Percentiles rank a stretch among this genome's conserved stretches.
These are phyloP conservation scores for Pilobolus umbonatus DNA, from an alignment of 192 early-diverging fungal genomes.

Conservation along the genomic window DNA sequence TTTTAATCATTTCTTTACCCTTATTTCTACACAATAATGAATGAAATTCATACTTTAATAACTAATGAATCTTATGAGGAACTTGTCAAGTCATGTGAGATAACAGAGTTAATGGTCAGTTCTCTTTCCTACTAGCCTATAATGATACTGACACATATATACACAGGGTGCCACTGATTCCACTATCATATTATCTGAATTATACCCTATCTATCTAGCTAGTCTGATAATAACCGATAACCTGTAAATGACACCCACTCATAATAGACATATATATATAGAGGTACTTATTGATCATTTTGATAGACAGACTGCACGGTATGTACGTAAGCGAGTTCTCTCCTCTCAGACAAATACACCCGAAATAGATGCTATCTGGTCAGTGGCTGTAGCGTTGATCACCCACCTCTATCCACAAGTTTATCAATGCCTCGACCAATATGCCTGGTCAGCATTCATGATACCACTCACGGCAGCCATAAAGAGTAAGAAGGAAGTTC, in stretches of 20 bases:
- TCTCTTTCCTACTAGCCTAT: background rate
- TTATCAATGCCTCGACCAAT: background rate
- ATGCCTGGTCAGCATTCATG: constrained; percentile 1
- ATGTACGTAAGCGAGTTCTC: constrained; percentile 15
- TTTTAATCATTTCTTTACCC: too few relatives aligned
- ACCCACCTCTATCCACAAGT: background rate
- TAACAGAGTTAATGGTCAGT: background rate
- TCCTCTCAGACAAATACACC: background rate
- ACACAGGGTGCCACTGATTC: background rate
- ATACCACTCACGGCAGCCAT: background rate
- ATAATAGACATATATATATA: background rate
- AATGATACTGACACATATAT: background rate
- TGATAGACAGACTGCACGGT: constrained; percentile 1
- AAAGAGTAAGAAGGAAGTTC: too few relatives aligned
- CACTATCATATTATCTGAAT: background rate
- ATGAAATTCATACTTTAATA: too few relatives aligned
- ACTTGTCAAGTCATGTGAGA: constrained; percentile 8
- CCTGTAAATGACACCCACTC: background rate
- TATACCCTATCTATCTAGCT: constrained; percentile 9
- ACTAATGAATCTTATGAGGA: too few relatives aligned
- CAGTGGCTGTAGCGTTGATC: background rate
- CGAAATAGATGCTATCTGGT: constrained; percentile 8
- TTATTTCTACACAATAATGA: too few relatives aligned
- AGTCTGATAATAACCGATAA: background rate
- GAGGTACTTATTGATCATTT: background rate